Base-by-base conservation (phyloP, 306 rosid species). In the Vigna mungo region DNA sequence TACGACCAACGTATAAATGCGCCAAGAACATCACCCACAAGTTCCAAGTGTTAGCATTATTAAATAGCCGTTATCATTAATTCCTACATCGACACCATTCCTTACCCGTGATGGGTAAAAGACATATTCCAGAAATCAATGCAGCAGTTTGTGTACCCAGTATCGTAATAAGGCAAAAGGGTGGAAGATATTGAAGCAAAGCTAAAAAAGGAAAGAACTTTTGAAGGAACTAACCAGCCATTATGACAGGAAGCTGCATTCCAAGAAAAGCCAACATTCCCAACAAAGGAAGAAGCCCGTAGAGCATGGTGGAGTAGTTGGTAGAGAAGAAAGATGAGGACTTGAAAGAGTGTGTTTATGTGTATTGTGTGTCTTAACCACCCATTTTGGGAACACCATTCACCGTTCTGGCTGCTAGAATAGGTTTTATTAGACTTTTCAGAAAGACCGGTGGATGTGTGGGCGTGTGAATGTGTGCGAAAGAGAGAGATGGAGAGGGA, bases 161-260 rank as follows among this genome's bases (percentile, higher is more conserved):
- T 16, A 61, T 30, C 49, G 73, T n/a, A 58, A 20, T 23, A 68
- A 80, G 83, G 54, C 17, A 68, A 12, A 68, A 12, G 46, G 73
- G 64, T 13, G 18, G 25, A 54, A 60, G 74, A 49, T 49, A 44
- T 15, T 8, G 78, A 74, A 79, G 60, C 64, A 46, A 16, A 71
- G 53, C 30, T 53, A 52, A 78, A 72, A 68, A 80, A 72, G 74
- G 71, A 83, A 85, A 54, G 75, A 82, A 49, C 74, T 74, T 80
- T 5, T 0, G 17, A 75, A 65, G 11, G 77, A 80, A 83, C 96
- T 76, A 62, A 95, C 97, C 99, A 71, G 99, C 96, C 86, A 87
- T 87, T 81, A 74, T 78, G 23, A 68, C 44, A 75, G 87, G 92
- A 66, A 89, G 84, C 65, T 89, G 88, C 87, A 82, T 76, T 81